These are phyloP conservation scores for Russula compacta DNA, from an alignment of 768 basidiomycete species.

Conservation along the genomic window DNA sequence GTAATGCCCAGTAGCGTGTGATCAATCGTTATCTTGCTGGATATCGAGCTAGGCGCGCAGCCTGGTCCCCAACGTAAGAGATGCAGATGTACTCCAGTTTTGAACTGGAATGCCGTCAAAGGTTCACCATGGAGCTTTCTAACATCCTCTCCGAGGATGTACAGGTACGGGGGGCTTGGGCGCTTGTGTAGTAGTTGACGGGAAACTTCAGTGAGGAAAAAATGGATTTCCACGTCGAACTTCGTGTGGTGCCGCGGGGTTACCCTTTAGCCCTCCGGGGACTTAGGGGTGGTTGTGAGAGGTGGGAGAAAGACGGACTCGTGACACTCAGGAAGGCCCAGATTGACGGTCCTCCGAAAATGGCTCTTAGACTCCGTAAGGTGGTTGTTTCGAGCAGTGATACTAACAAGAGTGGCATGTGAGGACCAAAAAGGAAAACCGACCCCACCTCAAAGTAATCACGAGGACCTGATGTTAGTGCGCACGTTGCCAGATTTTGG, in stretches of 20 bases:
- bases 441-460: not conserved
- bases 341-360: not conserved
- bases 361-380: not conserved
- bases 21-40: conserved; percentile 17
- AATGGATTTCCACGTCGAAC: conserved; percentile 21
- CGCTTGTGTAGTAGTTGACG: not conserved
- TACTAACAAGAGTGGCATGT: not conserved
- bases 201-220: conserved; percentile 9
- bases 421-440: not conserved
- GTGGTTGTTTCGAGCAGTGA: not conserved
- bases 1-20: conserved; percentile 16
- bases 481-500: not conserved
- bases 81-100: conserved; percentile 16
- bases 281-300: not conserved
- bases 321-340: not conserved
- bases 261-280: too few relatives aligned
- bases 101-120: too few relatives aligned
- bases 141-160: too few relatives aligned
- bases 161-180: too few relatives aligned
- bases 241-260: not conserved
- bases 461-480: not conserved
- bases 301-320: not conserved
- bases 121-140: too few relatives aligned
- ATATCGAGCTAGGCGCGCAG: conserved; percentile 10
- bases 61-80: conserved; percentile 22